These are phyloP conservation scores for Blastocystis sp. DNA, from an alignment of 352 stramenopile species.

Conservation along the genomic window DNA sequence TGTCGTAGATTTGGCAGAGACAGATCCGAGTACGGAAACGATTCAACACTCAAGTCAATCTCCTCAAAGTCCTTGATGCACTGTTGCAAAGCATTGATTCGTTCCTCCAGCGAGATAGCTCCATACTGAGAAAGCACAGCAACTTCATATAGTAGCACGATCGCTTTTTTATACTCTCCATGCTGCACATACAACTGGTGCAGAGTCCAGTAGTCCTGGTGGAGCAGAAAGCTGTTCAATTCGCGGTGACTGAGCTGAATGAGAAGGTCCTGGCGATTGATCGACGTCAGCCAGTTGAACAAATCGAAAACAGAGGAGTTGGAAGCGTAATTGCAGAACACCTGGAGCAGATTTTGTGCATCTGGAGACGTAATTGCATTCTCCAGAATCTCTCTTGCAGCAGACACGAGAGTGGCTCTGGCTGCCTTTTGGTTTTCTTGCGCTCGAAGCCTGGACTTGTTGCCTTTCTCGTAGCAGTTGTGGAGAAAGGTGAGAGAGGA, in stretches of 20 bases:
- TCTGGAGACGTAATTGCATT: background rate
- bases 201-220: background rate
- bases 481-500: background rate
- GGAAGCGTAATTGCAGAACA: background rate
- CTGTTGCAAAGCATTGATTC: background rate
- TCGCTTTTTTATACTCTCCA: background rate
- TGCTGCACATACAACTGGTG: background rate
- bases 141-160: constrained; percentile 3
- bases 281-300: background rate
- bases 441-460: background rate
- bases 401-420: background rate
- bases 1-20: background rate
- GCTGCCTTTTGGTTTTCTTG: background rate
- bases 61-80: background rate
- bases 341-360: background rate
- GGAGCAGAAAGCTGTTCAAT: background rate
- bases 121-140: background rate
- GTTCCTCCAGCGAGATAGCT: background rate
- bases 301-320: background rate
- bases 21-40: background rate
- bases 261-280: background rate
- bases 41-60: background rate
- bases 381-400: background rate
- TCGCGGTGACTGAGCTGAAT: background rate
- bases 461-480: background rate